Percentiles rank a stretch among this genome's conserved stretches.
These are phyloP conservation scores for Penstemon newberryi DNA, from an alignment of 257 asterid genomes.

Conservation along the genomic window DNA sequence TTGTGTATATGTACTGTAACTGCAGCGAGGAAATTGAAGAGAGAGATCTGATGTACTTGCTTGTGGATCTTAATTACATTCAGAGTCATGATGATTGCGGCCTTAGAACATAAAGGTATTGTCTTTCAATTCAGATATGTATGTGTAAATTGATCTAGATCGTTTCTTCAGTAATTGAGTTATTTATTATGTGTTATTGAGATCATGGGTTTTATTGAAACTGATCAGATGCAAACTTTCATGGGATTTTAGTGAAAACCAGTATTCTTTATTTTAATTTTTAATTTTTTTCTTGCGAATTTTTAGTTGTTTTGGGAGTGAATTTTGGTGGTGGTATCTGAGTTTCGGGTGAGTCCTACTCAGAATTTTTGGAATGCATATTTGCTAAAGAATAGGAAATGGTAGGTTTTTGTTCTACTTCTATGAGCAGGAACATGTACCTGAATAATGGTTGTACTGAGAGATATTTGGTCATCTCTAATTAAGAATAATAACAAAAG, in stretches of 20 bases:
- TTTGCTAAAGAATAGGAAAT: conserved; percentile 4
- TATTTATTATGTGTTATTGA: background rate
- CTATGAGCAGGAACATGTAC: background rate
- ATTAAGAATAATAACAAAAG: background rate
- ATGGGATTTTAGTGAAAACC: conserved; percentile 3
- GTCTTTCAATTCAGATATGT: background rate
- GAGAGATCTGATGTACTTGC: conserved; percentile 86
- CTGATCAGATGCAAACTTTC: background rate
- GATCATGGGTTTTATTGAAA: background rate
- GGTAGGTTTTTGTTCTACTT: background rate
- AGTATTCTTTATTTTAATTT: background rate
- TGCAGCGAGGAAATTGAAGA: conserved; percentile 44
- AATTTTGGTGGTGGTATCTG: conserved; percentile 18
- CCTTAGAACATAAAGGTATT: conserved; percentile 69
- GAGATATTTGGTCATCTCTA: background rate
- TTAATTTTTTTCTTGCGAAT: background rate
- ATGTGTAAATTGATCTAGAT: conserved; percentile 18
- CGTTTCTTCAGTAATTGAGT: conserved; percentile 16
- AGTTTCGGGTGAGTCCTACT: background rate
- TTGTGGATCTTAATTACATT: conserved; percentile 57
- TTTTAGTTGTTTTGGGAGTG: conserved; percentile 9
- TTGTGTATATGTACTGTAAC: conserved; percentile 26
- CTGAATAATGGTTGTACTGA: background rate
- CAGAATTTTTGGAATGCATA: background rate
- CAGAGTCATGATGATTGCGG: conserved; percentile 56